Percentiles rank a stretch among this genome's conserved stretches.
Conservation (phyloP, 2,329 filamentous ascomycete species). For the Calonectria hongkongensis region DNA sequence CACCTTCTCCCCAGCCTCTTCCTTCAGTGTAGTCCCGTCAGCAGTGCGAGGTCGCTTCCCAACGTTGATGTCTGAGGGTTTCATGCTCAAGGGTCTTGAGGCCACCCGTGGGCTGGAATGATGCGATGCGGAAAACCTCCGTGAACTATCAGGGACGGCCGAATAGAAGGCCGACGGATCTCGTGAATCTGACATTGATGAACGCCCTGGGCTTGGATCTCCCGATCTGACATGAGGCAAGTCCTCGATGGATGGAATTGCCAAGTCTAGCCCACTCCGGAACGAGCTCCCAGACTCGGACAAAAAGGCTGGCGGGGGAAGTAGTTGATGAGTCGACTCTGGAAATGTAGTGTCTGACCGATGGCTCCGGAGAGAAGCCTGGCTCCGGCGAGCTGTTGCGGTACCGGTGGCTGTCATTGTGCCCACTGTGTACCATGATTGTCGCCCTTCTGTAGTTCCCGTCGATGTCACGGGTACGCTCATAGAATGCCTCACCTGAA, state of each 20-base stretch:
- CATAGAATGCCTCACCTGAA: slow-evolving; percentile 45
- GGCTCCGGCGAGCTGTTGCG: slow-evolving; percentile 51
- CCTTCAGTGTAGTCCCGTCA: slow-evolving; percentile 21
- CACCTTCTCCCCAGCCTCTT: slow-evolving; percentile 52
- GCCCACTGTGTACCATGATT: slow-evolving; percentile 62
- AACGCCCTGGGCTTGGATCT: slow-evolving; percentile 43
- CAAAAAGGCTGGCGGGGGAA: slow-evolving; percentile 56
- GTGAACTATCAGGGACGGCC: slow-evolving; percentile 59
- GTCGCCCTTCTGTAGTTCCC: slow-evolving; percentile 48
- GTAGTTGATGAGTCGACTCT: slow-evolving; percentile 57
- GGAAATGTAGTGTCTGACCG: slow-evolving; percentile 55
- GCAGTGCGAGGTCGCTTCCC: slow-evolving; percentile 27
- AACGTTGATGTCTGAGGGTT: slow-evolving; percentile 24
- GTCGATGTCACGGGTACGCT: slow-evolving; percentile 49
- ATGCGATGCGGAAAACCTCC: slow-evolving; percentile 57
- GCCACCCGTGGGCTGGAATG: slow-evolving; percentile 53
- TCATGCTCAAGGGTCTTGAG: slow-evolving; percentile 38
- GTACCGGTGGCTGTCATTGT: slow-evolving; percentile 44
- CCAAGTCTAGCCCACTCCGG: slow-evolving; percentile 54
- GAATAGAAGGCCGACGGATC: slow-evolving; percentile 52
- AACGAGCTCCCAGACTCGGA: slow-evolving; percentile 54
- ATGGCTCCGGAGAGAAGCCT: slow-evolving; percentile 51
- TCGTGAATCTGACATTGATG: slow-evolving; percentile 46
- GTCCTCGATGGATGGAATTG: slow-evolving; percentile 55
- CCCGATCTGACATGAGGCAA: slow-evolving; percentile 49